These are phyloP conservation scores for Drosera capensis DNA, from an alignment of 148 eudicot genomes.

Conservation along the genomic window DNA sequence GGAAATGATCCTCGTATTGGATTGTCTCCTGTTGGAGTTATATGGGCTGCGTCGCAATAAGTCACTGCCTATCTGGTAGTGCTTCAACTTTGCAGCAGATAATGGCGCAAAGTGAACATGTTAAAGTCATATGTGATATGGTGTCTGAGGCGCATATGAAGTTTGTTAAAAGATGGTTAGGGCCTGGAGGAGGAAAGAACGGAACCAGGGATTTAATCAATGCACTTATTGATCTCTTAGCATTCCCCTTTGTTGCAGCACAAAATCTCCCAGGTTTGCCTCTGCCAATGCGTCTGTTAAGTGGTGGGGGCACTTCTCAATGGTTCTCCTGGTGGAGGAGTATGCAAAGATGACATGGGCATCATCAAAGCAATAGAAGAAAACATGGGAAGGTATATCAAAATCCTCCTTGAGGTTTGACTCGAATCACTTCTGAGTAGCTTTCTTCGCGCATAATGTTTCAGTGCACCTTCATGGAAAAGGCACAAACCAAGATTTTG, in stretches of 20 bases:
- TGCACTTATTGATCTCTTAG: conserved; percentile 75
- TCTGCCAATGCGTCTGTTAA: conserved; percentile 89
- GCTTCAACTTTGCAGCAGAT: conserved; percentile 62
- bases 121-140: conserved; percentile 50
- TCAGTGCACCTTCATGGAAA: no score
- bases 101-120: conserved; percentile 49
- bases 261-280: conserved; percentile 65
- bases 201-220: conserved; percentile 62
- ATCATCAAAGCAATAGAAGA: conserved; percentile 69
- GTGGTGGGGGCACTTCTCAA: conserved; percentile 74
- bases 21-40: conserved; percentile 73
- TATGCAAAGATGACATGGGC: conserved; percentile 68
- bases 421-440: no score
- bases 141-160: conserved; percentile 65
- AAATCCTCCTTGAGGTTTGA: conserved; percentile 66
- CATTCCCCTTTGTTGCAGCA: conserved; percentile 91
- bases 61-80: conserved; percentile 89
- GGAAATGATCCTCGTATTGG: conserved; percentile 34
- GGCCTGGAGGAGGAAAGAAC: conserved; percentile 74
- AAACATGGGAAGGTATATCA: conserved; percentile 55
- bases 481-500: no score
- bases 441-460: no score
- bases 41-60: conserved; percentile 71
- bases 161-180: conserved; percentile 58
- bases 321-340: conserved; percentile 86